Evolutionary conservation across 2,329 filamentous ascomycete genomes (phyloP).

Genomic region (Tolypocladium tundrense): DNA sequence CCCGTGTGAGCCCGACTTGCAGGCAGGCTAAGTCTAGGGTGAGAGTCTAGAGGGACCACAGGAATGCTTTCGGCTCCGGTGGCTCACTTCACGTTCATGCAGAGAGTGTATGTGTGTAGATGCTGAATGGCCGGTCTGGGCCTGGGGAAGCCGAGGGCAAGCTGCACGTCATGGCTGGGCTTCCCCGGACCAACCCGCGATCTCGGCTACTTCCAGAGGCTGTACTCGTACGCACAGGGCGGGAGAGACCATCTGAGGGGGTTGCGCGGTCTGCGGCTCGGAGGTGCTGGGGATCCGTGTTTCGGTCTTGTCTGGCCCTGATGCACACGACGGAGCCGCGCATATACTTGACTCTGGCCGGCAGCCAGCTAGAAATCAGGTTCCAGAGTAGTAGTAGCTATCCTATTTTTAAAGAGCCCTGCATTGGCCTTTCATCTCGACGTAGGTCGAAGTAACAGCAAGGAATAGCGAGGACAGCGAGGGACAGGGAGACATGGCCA

Average conservation of each 20-base stretch:
- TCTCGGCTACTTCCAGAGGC: background rate
- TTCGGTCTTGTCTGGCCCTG: background rate
- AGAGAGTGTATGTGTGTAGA: too few species aligned
- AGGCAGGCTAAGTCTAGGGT: background rate
- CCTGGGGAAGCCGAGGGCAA: background rate
- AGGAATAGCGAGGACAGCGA: too few species aligned
- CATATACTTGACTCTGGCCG: too few species aligned
- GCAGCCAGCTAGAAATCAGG: too few species aligned
- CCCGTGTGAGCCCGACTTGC: background rate
- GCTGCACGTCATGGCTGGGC: background rate
- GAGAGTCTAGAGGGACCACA: background rate
- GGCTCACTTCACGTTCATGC: background rate
- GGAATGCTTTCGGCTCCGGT: background rate
- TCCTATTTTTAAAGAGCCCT: too few species aligned
- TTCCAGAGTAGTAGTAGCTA: too few species aligned
- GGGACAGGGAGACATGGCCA: background rate
- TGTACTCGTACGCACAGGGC: background rate
- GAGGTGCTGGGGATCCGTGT: background rate
- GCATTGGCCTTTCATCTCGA: too few species aligned
- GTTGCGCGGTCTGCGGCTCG: background rate
- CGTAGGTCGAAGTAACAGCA: too few species aligned
- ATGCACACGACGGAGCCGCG: too few species aligned
- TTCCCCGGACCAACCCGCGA: background rate
- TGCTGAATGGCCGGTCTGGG: background rate
- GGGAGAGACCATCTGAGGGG: background rate